Evolutionary conservation across 768 basidiomycete species (phyloP).

Genomic region (Leccinum boreale): DNA sequence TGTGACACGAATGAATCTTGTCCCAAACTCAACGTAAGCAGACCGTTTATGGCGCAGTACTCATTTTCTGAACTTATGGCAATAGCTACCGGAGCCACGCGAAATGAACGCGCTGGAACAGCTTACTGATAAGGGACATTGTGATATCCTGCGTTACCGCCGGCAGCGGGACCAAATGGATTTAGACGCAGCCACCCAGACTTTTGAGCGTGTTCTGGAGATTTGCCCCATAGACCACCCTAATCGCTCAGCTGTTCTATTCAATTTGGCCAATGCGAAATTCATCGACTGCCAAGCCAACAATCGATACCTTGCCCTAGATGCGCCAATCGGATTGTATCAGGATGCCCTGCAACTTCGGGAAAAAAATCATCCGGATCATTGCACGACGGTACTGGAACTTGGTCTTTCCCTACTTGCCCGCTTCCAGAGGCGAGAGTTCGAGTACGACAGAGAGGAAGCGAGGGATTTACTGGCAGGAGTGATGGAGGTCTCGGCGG

Average conservation of each 20-base stretch:
- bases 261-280: background rate
- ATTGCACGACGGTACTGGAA: background rate
- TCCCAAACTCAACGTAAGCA: background rate
- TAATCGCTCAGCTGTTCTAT: background rate
- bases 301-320: background rate
- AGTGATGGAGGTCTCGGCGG: background rate
- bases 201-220: background rate
- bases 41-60: background rate
- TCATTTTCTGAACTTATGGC: background rate
- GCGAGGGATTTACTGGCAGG: background rate
- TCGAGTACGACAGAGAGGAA: background rate
- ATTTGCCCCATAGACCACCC: background rate
- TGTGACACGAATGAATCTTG: background rate
- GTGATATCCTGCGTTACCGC: background rate
- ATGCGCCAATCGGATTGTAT: background rate
- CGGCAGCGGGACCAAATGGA: background rate
- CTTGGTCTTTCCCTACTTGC: background rate
- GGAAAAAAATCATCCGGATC: background rate
- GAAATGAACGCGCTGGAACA: background rate
- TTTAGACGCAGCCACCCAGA: background rate
- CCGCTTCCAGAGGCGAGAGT: background rate
- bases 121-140: background rate
- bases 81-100: background rate
- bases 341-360: background rate
- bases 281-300: background rate